Evolutionary conservation across 2,329 filamentous ascomycete species (phyloP).

Genomic region (Zopfia rhizophila): DNA sequence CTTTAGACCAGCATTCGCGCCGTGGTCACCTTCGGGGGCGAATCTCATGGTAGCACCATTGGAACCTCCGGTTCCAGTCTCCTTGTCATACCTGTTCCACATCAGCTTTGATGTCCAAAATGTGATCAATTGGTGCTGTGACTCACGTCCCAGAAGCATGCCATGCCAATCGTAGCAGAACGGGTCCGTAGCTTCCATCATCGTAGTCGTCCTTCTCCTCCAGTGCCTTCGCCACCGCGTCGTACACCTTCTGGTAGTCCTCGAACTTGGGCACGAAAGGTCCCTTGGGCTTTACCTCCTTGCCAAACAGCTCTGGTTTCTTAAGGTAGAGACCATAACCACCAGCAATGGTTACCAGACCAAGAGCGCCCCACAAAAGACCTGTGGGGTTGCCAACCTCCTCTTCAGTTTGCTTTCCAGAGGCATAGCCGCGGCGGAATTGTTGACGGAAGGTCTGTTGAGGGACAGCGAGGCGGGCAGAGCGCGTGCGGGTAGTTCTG

Average conservation of each 20-base stretch:
- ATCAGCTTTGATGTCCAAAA: conserved; percentile 24
- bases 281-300: conserved; percentile 46
- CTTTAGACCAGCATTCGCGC: conserved; percentile 91
- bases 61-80: conserved; percentile 88
- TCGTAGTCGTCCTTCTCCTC: conserved; percentile 96
- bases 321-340: conserved; percentile 62
- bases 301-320: conserved; percentile 59
- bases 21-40: conserved; percentile 85
- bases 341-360: conserved; percentile 38
- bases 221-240: conserved; percentile 80
- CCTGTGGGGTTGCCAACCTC: conserved; percentile 62
- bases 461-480: conserved; percentile 66
- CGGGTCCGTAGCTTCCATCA: conserved; percentile 94
- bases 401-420: conserved; percentile 56
- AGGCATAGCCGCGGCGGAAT: conserved; percentile 80
- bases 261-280: conserved; percentile 79
- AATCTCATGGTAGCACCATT: conserved; percentile 99
- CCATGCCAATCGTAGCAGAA: conserved; percentile 91
- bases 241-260: conserved; percentile 96
- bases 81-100: conserved; percentile 73
- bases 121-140: background rate
- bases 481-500: conserved; percentile 68
- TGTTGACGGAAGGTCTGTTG: conserved; percentile 78
- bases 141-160: conserved; percentile 83
- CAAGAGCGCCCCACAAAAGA: conserved; percentile 45